A percentile compares a stretch with the other conserved stretches of the same genome.
phyloP scores from a whole-genome alignment of 192 early-diverging fungal species.

The Chytriomyces sp. region DNA sequence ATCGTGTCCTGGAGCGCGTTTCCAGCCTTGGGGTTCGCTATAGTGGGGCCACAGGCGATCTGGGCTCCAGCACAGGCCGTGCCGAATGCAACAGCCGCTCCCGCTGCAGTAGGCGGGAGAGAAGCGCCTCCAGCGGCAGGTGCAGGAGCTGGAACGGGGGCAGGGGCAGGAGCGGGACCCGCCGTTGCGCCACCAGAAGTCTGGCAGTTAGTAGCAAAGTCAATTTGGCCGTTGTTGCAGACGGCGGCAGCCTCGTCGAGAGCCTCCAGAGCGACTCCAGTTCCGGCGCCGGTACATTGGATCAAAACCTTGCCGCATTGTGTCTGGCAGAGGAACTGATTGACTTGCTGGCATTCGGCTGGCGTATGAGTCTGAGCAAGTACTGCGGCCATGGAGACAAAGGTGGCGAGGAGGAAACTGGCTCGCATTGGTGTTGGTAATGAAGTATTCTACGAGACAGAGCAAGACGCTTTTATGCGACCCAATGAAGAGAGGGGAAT shows the following conservation, averaged over 20 bases:
- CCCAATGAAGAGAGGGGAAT: no score
- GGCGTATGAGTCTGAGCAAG: not conserved
- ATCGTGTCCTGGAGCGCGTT: no score
- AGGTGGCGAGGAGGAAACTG: not conserved
- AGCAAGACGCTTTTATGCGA: no score
- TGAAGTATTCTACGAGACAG: not conserved
- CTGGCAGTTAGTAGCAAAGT: not conserved
- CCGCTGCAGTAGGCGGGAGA: no score
- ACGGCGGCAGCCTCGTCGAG: not conserved
- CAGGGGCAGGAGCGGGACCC: no score
- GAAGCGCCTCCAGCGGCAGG: no score
- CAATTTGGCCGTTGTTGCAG: constrained; percentile 10
- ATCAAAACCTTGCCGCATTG: constrained; percentile 18
- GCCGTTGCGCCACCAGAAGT: not conserved
- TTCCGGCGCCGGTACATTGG: constrained; percentile 1
- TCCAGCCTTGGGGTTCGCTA: no score
- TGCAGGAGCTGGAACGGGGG: no score
- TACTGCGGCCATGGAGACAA: not conserved
- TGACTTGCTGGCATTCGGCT: not conserved
- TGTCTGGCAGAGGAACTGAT: not conserved
- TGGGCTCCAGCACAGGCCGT: no score
- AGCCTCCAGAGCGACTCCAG: not conserved
- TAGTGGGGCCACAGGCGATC: no score
- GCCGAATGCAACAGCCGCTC: no score
- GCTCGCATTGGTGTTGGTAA: not conserved